Conservation (phyloP, 2,329 filamentous ascomycete genomes). For the Aspergillus pseudoglaucus region DNA sequence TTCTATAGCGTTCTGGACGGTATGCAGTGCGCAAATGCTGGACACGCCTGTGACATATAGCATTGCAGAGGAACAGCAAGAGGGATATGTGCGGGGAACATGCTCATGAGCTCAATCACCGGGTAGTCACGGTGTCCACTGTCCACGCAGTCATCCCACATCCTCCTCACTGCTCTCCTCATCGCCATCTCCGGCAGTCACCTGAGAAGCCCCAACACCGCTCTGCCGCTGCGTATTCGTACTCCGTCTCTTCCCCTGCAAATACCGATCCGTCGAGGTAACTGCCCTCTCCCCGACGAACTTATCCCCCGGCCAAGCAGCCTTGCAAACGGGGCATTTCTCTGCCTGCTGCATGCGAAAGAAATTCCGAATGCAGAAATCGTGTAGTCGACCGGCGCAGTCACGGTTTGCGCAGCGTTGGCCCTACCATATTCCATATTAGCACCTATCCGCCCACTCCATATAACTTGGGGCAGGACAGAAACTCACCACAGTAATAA, state of each 20-base stretch:
- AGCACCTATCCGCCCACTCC: neutral
- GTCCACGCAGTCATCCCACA: neutral
- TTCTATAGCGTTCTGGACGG: too few species aligned
- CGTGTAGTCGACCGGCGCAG: slow-evolving; percentile 67
- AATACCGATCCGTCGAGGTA: slow-evolving; percentile 22
- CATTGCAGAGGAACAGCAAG: neutral
- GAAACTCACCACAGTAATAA: slow-evolving; percentile 64
- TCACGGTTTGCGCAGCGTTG: slow-evolving; percentile 65
- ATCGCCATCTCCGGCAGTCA: neutral
- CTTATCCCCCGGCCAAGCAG: slow-evolving; percentile 45
- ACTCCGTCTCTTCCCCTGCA: slow-evolving; percentile 20
- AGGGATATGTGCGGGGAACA: neutral
- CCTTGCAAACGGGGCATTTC: slow-evolving; percentile 57
- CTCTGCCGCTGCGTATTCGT: slow-evolving; percentile 12
- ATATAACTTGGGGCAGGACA: too few species aligned
- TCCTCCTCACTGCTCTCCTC: neutral
- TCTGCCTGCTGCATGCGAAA: slow-evolving; percentile 60
- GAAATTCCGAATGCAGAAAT: slow-evolving; percentile 66
- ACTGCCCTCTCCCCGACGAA: slow-evolving; percentile 50
- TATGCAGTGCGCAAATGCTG: too few species aligned
- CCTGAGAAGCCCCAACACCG: slow-evolving; percentile 7
- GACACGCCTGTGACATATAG: too few species aligned
- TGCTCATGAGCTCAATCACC: neutral
- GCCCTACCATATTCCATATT: slow-evolving; percentile 43
- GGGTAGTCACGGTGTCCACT: neutral